Evolutionary conservation across 2,329 filamentous ascomycete species (phyloP), one percentile per base, ranked within the genome.

Genomic region (Paecilomyces sp.): DNA sequence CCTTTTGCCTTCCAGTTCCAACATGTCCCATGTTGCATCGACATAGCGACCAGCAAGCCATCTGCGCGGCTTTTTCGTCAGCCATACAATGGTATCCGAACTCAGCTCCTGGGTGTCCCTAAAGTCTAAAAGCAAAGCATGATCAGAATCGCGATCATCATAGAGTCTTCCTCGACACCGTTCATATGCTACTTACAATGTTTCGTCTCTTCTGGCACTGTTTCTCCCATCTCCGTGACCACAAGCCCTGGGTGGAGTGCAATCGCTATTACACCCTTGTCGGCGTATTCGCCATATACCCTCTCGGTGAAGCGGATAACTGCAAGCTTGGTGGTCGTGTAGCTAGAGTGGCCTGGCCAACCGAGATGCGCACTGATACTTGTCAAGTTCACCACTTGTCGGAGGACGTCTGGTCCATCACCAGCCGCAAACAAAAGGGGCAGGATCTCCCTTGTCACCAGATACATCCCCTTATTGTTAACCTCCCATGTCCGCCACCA

Each of bases 321-420:
- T 2, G 81, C 82, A 33, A 83, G 70, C 66, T 85, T 85, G 41
- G 72, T 74, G 1, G 74, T 74, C 59, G 77, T 73, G 62, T 85
- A 85, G 2, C 73, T 72, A 34, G 76, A 77, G 2, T 70, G 64
- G 4, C 77, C 74, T 0, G 66, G 65, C 1, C 63, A 62, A 7
- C 74, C 66, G n/a, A 75, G 63, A 59, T 78, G 71, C 31, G 66
- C 65, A 24, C 57, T 81, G 2, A 81, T 74, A 54, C 77, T 80
- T 4, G 71, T 73, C 47, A 83, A 70, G 57, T 77, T 80, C 57
- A 84, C 70, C 25, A 84, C 69, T 0, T 75, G 78, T 68, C 78
- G 78, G 55, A 30, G 51, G 28, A 13, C 51, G n/a, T 53, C 51
- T 47, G 15, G 18, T 2, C 50, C 24, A 25, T 28, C 47, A 30